phyloP scores from a whole-genome alignment of 2,329 filamentous ascomycete genomes.

The Pseudocercospora vitis region DNA sequence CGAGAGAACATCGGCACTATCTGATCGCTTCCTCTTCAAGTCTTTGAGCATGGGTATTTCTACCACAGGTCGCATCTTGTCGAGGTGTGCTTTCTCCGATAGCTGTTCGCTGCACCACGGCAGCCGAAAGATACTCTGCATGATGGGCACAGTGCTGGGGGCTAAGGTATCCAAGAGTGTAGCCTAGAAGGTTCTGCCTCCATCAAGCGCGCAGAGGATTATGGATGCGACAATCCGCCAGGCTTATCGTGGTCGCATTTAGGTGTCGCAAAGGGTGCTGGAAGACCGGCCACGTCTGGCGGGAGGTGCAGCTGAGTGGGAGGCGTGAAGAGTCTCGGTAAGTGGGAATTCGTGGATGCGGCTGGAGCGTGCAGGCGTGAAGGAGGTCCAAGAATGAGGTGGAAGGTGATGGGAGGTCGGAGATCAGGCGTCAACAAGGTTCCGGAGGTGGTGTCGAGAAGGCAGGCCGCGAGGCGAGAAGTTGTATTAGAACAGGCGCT shows the following conservation, averaged over 20 bases:
- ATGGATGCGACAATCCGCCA: conserved; percentile 28
- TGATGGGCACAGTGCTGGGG: conserved; percentile 35
- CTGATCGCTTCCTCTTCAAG: conserved; percentile 60
- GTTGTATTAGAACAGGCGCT: conserved; percentile 21
- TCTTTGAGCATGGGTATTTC: conserved; percentile 51
- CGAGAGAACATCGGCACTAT: conserved; percentile 45
- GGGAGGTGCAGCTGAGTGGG: conserved; percentile 5
- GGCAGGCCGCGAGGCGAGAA: conserved; percentile 10
- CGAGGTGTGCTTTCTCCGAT: conserved; percentile 36
- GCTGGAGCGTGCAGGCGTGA: conserved; percentile 3
- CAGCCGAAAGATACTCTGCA: conserved; percentile 55
- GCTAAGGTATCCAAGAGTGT: conserved; percentile 21
- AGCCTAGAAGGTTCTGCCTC: conserved; percentile 25
- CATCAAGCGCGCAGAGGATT: conserved; percentile 29
- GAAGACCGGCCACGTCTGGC: conserved; percentile 13
- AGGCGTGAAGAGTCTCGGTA: conserved; percentile 6
- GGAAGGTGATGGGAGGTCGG: conserved; percentile 9
- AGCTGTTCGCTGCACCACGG: conserved; percentile 47
- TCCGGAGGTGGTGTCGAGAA: conserved; percentile 4
- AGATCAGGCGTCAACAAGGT: conserved; percentile 24
- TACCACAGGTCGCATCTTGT: conserved; percentile 47
- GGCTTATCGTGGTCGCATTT: conserved; percentile 24
- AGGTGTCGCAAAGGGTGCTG: conserved; percentile 17
- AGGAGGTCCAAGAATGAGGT: neutral
- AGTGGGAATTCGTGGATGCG: neutral